Base-by-base conservation (phyloP, 73 alveolate species). In the Tetrahymena elliotti region DNA sequence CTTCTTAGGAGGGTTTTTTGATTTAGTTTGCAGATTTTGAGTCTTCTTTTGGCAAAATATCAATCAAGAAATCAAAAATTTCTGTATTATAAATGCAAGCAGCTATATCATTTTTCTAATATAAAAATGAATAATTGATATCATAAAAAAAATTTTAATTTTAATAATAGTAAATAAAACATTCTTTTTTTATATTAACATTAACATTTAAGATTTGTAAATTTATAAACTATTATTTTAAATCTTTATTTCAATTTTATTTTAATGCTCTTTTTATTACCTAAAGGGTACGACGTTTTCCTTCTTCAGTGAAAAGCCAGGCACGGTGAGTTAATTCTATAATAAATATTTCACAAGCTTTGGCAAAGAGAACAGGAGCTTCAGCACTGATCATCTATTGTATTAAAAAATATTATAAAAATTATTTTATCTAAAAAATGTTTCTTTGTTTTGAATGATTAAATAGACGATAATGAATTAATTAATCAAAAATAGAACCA, bases 291-390 rank as follows among this genome's bases (percentile, higher is more conserved):
- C 99, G 98, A 94, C 99, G 97, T 93, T 98, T 98, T 82, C 97
- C 96, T 96, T 98, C 99, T 93, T 98, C 97, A 34, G 99, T 98
- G 96, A 98, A 98, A 53, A 95, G 96, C 98, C 99, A 99, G 2
- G 99, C 99, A 95, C 99, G 96, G 95, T 97, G 99, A 38, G 99
- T 99, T 97, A 99, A 93, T 95, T 99, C 99, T n/a, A 98, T 98
- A 54, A 99, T 98, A 95, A 99, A 99, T 97, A 99, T 96, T 96
- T 99, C 99, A 96, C 99, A 99, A 33, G 99, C 99, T 94, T 99
- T 99, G 33, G 99, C 99, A 96, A 99, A 98, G 52, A 99, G 95
- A 39, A 98, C 98, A 31, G 99, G 99, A n/a, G 99, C 98, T 96
- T 99, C 99, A 84, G 99, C 98, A 94, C 99, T 97, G 68, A 99